Percentiles rank a stretch among this genome's conserved stretches.
phyloP scores from a whole-genome alignment of 768 basidiomycete species.

The Russula earlei region DNA sequence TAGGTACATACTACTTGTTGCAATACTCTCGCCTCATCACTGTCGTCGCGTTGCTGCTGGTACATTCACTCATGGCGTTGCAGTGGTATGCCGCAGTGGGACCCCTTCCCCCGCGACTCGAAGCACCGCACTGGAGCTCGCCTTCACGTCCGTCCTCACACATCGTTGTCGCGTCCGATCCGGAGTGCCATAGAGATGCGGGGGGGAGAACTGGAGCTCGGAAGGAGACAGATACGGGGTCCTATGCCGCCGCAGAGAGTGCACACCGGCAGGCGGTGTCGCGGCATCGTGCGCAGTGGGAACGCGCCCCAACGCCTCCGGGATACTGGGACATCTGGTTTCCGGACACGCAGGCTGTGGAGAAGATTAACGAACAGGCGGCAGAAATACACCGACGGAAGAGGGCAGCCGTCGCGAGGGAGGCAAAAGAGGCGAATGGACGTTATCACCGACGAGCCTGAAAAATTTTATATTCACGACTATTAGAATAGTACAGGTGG shows the following conservation, averaged over 20 bases:
- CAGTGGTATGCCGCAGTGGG: constrained; percentile 79
- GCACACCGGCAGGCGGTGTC: constrained; percentile 65
- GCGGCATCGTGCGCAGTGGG: constrained; percentile 65
- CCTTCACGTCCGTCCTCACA: constrained; percentile 27
- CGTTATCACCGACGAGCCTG: constrained; percentile 5
- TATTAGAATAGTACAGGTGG: too few species aligned
- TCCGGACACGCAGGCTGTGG: constrained; percentile 74
- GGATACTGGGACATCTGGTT: constrained; percentile 90
- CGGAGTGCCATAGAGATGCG: background rate
- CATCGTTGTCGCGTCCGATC: background rate
- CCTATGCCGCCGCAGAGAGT: constrained; percentile 28
- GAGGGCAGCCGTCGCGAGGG: constrained; percentile 44
- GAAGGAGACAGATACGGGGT: background rate
- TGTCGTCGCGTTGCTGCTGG: background rate
- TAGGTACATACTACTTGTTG: constrained; percentile 28
- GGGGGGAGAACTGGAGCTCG: background rate
- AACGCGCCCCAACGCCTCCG: constrained; percentile 65
- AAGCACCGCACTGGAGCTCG: constrained; percentile 69
- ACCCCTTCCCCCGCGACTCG: constrained; percentile 53
- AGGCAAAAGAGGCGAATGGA: constrained; percentile 31
- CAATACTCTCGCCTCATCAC: background rate
- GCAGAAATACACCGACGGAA: constrained; percentile 64
- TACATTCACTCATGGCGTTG: background rate
- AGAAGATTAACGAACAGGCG: constrained; percentile 65
- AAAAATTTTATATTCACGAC: background rate